phyloP scores from a whole-genome alignment of 176 grass and related monocot species.

The Metroxylon sagu region DNA sequence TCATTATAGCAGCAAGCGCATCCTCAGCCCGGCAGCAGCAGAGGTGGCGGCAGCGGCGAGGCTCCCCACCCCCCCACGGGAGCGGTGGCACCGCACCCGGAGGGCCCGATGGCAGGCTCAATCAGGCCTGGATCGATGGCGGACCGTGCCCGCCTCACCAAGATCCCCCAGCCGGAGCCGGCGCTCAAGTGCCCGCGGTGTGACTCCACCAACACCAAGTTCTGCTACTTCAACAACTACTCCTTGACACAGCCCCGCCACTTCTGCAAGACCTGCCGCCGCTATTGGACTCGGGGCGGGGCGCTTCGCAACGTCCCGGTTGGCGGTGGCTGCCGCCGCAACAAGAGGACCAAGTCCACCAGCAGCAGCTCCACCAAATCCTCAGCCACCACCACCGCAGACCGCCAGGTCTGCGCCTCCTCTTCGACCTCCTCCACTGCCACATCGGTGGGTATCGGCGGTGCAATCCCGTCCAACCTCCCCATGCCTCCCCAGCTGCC shows the following conservation, averaged over 20 bases:
- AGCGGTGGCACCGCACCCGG: slow-evolving; percentile 4
- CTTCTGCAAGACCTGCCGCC: slow-evolving; percentile 92
- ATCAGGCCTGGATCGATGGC: slow-evolving; percentile 59
- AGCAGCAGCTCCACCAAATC: too few relatives aligned
- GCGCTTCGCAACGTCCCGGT: slow-evolving; percentile 80
- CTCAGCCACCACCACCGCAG: slow-evolving; percentile 4
- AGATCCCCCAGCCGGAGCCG: slow-evolving; percentile 69
- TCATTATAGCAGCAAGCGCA: slow-evolving; percentile 36
- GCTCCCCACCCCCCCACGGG: not conserved
- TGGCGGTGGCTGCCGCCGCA: slow-evolving; percentile 79
- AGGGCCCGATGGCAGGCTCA: slow-evolving; percentile 15
- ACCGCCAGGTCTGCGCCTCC: slow-evolving; percentile 15
- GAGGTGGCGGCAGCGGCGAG: slow-evolving; percentile 30
- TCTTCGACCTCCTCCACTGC: slow-evolving; percentile 8
- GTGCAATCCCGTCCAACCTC: slow-evolving; percentile 15
- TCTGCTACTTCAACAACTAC: slow-evolving; percentile 99
- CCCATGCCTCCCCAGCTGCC: slow-evolving; percentile 44
- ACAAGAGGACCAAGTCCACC: slow-evolving; percentile 49
- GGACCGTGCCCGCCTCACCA: slow-evolving; percentile 54
- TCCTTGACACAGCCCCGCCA: slow-evolving; percentile 89
- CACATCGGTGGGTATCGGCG: slow-evolving; percentile 1
- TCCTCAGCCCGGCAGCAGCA: slow-evolving; percentile 13
- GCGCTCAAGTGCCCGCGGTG: slow-evolving; percentile 83
- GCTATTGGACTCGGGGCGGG: slow-evolving; percentile 95
- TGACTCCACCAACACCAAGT: slow-evolving; percentile 96